A percentile compares a stretch with the other conserved stretches of the same genome.
phyloP scores from a whole-genome alignment of 345 rosid genomes.

The Carallia pectinifolia region DNA sequence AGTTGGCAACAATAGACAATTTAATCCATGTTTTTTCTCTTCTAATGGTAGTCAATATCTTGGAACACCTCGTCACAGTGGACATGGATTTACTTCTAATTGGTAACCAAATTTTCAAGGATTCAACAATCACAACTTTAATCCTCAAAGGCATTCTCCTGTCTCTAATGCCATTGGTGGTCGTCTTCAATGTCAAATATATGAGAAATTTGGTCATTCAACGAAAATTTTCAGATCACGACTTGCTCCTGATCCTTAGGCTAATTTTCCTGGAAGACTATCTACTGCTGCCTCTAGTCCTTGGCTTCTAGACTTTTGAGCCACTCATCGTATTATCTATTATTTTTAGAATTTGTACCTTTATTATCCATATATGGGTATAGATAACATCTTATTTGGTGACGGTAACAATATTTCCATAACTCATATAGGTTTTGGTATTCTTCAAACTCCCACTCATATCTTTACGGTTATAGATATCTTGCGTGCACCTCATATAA shows the following conservation, averaged over 20 bases:
- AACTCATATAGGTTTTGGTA: neutral
- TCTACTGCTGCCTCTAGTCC: no score
- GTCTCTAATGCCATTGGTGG: no score
- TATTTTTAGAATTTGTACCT: neutral
- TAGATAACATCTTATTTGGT: no score
- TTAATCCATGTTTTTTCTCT: neutral
- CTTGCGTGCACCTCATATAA: neutral
- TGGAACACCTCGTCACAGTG: neutral
- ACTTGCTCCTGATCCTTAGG: no score
- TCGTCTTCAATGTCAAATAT: no score
- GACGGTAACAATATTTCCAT: no score
- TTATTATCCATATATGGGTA: no score
- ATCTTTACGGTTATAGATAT: neutral
- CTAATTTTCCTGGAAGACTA: no score
- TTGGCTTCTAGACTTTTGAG: neutral
- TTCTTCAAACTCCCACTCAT: neutral
- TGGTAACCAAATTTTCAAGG: neutral
- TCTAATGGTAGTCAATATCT: neutral
- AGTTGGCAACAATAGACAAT: neutral
- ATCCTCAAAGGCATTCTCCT: no score
- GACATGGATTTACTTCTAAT: neutral
- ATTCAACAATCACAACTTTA: neutral
- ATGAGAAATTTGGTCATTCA: no score
- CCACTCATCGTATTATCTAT: neutral
- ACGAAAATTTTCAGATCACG: no score